Evolutionary conservation across 1,139 yeast species (phyloP).

Genomic region (Scheffersomyces stambukii): DNA sequence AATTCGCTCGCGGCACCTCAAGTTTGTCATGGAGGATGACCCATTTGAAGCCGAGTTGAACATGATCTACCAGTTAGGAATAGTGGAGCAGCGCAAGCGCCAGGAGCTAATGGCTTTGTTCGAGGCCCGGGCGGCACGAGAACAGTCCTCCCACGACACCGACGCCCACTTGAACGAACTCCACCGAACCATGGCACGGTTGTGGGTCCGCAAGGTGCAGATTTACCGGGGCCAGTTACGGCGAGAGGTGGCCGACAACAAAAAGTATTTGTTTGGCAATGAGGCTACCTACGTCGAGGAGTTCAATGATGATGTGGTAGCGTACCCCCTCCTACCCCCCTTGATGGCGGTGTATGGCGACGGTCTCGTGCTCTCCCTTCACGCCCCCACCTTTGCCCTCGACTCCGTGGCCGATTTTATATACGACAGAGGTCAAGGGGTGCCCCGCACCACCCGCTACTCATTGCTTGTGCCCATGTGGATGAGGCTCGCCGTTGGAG

Average conservation of each 20-base stretch:
- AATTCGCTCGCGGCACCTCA: constrained; percentile 44
- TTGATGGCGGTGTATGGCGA: constrained; percentile 56
- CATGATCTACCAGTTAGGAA: constrained; percentile 73
- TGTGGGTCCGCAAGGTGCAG: constrained; percentile 50
- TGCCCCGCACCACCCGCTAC: constrained; percentile 66
- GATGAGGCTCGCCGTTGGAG: constrained; percentile 45
- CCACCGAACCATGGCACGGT: constrained; percentile 19
- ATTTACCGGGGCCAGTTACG: constrained; percentile 39
- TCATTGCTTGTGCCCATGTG: constrained; percentile 66
- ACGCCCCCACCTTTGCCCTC: constrained; percentile 53
- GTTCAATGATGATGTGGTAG: constrained; percentile 53
- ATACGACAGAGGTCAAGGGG: constrained; percentile 74
- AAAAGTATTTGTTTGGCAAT: constrained; percentile 43
- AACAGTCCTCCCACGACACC: constrained; percentile 5
- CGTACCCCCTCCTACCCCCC: constrained; percentile 60
- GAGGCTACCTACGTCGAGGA: constrained; percentile 41
- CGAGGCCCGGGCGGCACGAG: constrained; percentile 24
- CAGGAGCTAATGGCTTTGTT: constrained; percentile 54
- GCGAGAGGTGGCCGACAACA: constrained; percentile 49
- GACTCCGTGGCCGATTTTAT: constrained; percentile 57
- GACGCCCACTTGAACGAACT: constrained; percentile 13
- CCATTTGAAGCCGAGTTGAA: constrained; percentile 79
- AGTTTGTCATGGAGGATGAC: constrained; percentile 68
- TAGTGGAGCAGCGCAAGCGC: constrained; percentile 65
- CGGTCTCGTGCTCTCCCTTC: constrained; percentile 50